Base-by-base conservation (phyloP, 1,284 basidiomycete genomes). In the Coniferiporia sulphurascens region DNA sequence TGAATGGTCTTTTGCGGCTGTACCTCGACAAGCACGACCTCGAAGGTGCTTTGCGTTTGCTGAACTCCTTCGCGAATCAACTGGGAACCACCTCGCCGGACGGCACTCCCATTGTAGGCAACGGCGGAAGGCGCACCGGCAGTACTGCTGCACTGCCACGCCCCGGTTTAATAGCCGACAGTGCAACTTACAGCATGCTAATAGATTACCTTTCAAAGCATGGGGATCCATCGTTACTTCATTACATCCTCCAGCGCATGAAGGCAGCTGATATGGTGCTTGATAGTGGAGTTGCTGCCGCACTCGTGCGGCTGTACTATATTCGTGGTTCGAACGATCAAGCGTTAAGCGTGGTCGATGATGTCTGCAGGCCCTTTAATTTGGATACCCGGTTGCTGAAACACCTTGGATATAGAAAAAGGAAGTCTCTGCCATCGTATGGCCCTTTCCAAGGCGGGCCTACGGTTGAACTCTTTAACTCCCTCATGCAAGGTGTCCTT, bases 1-100 rank as follows among this genome's bases (percentile, higher is more conserved):
- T 90, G 68, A 91, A 91, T 75, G 78, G 77, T 61, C 71, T 90
- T 12, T 74, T 90, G 45, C 81, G 81, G 62, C 74, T 84, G 51
- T 75, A 78, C 51, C 69, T 91, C 55, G 82, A 85, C 67, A 69
- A 73, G n/a, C 69, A 75, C 67, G 83, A 90, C 71, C 60, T 82
- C 58, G 55, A 59, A 58, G 63, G 67, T 63, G 53, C 57, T 65
- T 71, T 68, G 68, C 70, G 70, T 17, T 50, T 61, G 22, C 19
- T 61, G n/a, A 55, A 61, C 19, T 48, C n/a, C 15, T 54, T 41
- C 48, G 58, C 17, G 12, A 41, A 34, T 22, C 32, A 44, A 34
- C 27, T 52, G 44, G 48, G 35, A 32, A 17, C 43, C 9, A 32
- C 35, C 48, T 38, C 27, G 55, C 15, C 51, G 15, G 32, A 53